Percentiles rank a stretch among this genome's conserved stretches.
Conservation (phyloP, 192 early-diverging fungal genomes). For the Phycomyces nitens region DNA sequence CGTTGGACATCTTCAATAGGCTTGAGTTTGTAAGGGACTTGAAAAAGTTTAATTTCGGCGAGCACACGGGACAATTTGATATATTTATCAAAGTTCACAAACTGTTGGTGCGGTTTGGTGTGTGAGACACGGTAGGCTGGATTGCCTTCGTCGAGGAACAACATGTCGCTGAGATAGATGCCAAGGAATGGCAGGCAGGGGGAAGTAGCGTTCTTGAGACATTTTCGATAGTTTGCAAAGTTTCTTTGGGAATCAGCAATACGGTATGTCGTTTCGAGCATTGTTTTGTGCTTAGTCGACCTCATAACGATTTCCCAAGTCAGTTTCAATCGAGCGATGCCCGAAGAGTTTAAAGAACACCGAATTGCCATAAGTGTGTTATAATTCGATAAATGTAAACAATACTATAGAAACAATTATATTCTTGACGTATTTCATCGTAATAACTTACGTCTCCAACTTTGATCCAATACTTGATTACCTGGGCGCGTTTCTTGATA, state of each 20-base stretch:
- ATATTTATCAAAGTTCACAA: constrained; percentile 86
- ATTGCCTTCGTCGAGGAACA: constrained; percentile 85
- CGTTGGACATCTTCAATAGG: neutral
- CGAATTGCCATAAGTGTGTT: constrained; percentile 79
- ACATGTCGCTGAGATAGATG: constrained; percentile 76
- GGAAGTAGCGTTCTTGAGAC: constrained; percentile 46
- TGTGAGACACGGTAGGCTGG: constrained; percentile 44
- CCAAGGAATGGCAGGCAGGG: constrained; percentile 80
- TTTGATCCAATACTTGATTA: constrained; percentile 79
- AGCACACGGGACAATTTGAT: constrained; percentile 59
- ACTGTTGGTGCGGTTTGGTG: constrained; percentile 13
- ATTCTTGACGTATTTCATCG: too few relatives aligned
- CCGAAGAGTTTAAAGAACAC: constrained; percentile 69
- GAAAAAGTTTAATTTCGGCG: constrained; percentile 72
- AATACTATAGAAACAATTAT: constrained; percentile 11
- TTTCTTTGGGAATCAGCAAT: constrained; percentile 62
- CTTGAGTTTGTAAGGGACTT: constrained; percentile 54
- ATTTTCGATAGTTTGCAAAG: constrained; percentile 53
- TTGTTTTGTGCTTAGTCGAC: constrained; percentile 65
- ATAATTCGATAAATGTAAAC: constrained; percentile 58
- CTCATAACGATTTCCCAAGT: constrained; percentile 56
- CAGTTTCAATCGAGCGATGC: constrained; percentile 65
- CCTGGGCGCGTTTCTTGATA: constrained; percentile 58
- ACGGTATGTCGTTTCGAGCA: constrained; percentile 53
- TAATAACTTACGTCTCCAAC: constrained; percentile 54